Evolutionary conservation across 1,139 yeast genomes (phyloP), one percentile per base, ranked within the genome.

Genomic region (Debaryomyces robertsiae): DNA sequence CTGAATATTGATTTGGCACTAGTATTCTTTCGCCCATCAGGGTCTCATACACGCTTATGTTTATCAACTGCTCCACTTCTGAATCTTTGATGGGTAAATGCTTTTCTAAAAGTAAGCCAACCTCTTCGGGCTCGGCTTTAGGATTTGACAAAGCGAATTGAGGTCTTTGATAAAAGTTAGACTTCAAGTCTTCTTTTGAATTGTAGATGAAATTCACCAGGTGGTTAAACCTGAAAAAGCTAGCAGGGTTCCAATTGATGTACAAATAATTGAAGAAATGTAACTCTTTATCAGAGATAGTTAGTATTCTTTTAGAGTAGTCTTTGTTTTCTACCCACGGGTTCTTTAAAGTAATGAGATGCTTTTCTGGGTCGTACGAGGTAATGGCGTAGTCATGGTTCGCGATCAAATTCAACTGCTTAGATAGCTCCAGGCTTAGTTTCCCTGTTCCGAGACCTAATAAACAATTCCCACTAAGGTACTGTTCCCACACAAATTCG

Each of bases 391-490:
- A 89, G 58, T 88, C 96, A 60, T 89, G 96, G 31, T 76, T 72
- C 2, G 82, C 65, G 2, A 79, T 67, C 27, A 86, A 60, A 1
- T 70, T 68, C 22, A 67, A 54, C 9, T 65, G 59, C 1, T 48
- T 43, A 1, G 74, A 60, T 27, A 76, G 69, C 23, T 57, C 59
- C n/a, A 52, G 52, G 15, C 77, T 65, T 10, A 77, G 52, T 10
- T 60, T 55, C 0, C 84, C 87, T 0, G 95, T 84, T 0, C 96
- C 96, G 1, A 86, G 47, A 2, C 93, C 89, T 19, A 87, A 45
- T 34, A 81, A 53, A 11, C 78, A 53, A 6, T 65, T 50, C 2
- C 74, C 74, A 2, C 48, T 53, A 62, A 65, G 69, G 10, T 51
- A 56, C 38, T 58, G 52, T 13, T 60, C 52, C 75, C 76, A 72